Evolutionary conservation across 345 rosid species (phyloP).

Genomic region (Camelina hispida): DNA sequence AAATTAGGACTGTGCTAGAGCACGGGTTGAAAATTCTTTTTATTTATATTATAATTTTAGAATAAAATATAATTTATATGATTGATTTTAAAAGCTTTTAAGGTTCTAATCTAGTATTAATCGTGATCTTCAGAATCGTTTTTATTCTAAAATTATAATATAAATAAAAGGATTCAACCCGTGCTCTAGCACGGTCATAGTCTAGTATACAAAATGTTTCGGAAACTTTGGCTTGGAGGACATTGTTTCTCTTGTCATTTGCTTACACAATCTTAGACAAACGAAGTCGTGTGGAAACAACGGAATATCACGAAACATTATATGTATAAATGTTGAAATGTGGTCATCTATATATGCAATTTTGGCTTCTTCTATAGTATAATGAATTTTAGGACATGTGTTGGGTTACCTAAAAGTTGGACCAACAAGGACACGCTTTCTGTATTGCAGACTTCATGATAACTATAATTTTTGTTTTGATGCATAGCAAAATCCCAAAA

Average conservation of each 20-base stretch:
- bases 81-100: no score
- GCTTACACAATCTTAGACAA: not conserved
- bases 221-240: not conserved
- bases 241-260: not conserved
- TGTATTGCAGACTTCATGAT: not conserved
- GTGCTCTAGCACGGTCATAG: no score
- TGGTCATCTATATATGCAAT: not conserved
- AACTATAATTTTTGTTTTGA: not conserved
- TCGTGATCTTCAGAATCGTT: no score
- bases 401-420: not conserved
- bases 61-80: no score
- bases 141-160: no score
- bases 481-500: not conserved
- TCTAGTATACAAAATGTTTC: not conserved
- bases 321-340: not conserved
- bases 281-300: not conserved
- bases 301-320: conserved; percentile 1
- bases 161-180: no score
- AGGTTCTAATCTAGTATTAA: no score
- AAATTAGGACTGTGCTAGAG: no score
- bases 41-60: no score
- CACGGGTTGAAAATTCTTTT: no score
- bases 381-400: not conserved
- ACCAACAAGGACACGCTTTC: not conserved
- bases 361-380: not conserved